Conservation (phyloP, 2,329 filamentous ascomycete species). For the Claviceps pusilla region DNA sequence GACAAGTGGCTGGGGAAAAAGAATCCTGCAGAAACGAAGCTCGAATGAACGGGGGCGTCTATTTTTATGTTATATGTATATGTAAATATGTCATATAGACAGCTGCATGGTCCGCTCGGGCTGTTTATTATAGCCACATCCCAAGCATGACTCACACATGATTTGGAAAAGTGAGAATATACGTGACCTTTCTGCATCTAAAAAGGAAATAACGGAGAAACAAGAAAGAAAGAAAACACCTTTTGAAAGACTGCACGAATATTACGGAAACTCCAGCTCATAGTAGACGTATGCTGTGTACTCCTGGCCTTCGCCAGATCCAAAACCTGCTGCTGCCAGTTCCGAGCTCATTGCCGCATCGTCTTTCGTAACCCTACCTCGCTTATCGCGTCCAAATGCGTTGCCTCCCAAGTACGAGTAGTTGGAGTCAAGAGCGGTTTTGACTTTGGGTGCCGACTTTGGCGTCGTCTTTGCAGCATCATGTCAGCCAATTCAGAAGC, state of each 20-base stretch:
- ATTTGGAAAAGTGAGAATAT: conserved; percentile 14
- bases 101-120: background rate
- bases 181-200: conserved; percentile 12
- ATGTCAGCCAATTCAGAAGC: background rate
- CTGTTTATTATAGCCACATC: background rate
- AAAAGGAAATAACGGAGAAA: background rate
- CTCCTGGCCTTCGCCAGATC: conserved; percentile 57
- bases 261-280: conserved; percentile 61
- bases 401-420: conserved; percentile 93
- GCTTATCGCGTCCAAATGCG: conserved; percentile 85
- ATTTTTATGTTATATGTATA: background rate
- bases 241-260: background rate
- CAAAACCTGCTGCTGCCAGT: conserved; percentile 61
- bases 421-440: conserved; percentile 60
- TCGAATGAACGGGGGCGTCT: background rate
- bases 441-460: conserved; percentile 70
- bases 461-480: conserved; percentile 48
- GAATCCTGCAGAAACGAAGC: no score
- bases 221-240: background rate
- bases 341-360: conserved; percentile 66
- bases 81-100: background rate
- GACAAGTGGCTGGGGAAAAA: background rate
- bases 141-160: conserved; percentile 5
- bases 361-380: conserved; percentile 80
- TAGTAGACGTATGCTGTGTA: conserved; percentile 98